phyloP scores from a whole-genome alignment of 2,329 filamentous ascomycete species.

The Alternaria metachromatica region DNA sequence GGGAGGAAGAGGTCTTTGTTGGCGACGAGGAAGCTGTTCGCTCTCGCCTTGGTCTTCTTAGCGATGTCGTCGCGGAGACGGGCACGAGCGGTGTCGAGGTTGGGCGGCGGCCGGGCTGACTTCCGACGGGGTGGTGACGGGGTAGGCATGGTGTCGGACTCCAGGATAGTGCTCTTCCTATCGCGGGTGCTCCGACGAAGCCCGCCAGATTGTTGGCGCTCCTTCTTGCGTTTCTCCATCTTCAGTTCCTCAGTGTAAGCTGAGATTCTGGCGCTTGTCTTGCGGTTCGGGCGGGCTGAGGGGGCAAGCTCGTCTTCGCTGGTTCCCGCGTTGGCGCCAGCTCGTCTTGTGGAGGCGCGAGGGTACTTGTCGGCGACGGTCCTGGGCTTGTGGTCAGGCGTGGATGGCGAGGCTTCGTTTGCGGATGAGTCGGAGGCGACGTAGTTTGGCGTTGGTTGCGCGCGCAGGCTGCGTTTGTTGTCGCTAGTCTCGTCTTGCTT shows the following conservation, averaged over 20 bases:
- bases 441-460: constrained; percentile 6
- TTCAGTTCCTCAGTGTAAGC: constrained; percentile 35
- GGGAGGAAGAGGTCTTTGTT: constrained; percentile 57
- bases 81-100: constrained; percentile 49
- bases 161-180: constrained; percentile 36
- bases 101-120: constrained; percentile 19
- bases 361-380: background rate
- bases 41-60: constrained; percentile 51
- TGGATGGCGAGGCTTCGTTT: background rate
- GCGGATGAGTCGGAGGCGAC: constrained; percentile 9
- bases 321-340: constrained; percentile 3
- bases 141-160: constrained; percentile 38
- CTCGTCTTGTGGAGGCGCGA: background rate
- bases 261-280: constrained; percentile 15
- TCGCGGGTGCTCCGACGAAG: constrained; percentile 34
- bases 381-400: background rate
- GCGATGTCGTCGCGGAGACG: constrained; percentile 53
- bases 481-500: constrained; percentile 1
- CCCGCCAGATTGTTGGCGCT: constrained; percentile 12
- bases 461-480: constrained; percentile 19
- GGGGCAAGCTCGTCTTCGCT: constrained; percentile 36
- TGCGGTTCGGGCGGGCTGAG: constrained; percentile 16
- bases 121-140: constrained; percentile 16
- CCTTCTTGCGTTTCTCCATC: constrained; percentile 39
- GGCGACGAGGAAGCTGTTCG: constrained; percentile 54